Conservation (phyloP, 169 alveolate genomes). For the Babesia gibsoni region DNA sequence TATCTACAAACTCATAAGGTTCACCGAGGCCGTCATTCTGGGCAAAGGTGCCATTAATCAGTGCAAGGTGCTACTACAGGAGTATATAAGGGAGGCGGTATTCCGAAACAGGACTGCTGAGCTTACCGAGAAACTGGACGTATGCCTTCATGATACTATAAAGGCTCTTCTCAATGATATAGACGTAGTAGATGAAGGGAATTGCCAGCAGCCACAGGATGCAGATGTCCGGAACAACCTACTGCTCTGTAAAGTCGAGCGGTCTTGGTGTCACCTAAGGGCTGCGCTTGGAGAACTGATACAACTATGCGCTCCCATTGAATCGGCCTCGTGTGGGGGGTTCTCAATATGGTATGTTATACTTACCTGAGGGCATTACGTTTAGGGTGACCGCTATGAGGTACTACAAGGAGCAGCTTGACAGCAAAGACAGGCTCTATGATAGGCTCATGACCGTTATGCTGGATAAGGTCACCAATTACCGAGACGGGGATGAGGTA, state of each 20-base stretch:
- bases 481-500: constrained; percentile 26
- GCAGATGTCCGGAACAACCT: background rate
- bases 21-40: constrained; percentile 15
- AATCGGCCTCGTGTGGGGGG: constrained; percentile 4
- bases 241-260: background rate
- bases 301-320: constrained; percentile 33
- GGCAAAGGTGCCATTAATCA: background rate
- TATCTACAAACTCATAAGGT: constrained; percentile 10
- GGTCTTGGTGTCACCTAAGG: constrained; percentile 28
- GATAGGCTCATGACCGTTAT: constrained; percentile 11
- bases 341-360: constrained; percentile 23
- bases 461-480: constrained; percentile 6
- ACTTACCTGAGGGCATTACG: background rate
- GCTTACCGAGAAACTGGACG: constrained; percentile 26
- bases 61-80: constrained; percentile 17
- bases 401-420: constrained; percentile 15
- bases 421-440: background rate
- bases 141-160: constrained; percentile 3
- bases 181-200: background rate
- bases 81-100: constrained; percentile 16
- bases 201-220: background rate
- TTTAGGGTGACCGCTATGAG: constrained; percentile 19
- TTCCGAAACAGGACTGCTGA: background rate
- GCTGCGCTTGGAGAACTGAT: constrained; percentile 34
- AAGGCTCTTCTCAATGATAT: background rate